Base-by-base conservation (phyloP, 1,284 basidiomycete genomes). In the Phylloporus gajari region DNA sequence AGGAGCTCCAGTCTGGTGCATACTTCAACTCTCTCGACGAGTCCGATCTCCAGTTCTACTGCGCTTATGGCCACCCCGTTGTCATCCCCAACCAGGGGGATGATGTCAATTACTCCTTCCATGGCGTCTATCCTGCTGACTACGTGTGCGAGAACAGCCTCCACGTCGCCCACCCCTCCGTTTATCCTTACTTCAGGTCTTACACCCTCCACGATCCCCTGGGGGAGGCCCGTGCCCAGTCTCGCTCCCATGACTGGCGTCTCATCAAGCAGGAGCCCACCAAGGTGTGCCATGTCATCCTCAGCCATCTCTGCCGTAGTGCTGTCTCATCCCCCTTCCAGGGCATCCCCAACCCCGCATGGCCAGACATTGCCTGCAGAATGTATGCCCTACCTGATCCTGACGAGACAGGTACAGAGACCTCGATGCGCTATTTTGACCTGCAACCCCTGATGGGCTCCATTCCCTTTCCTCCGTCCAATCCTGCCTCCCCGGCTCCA, bases 1-100 rank as follows among this genome's bases (percentile, higher is more conserved):
- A 81, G 61, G 82, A 83, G 63, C 78, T 81, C 27, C 82, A 81
- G 63, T 83, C 82, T 0, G 81, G 81, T n/a, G 69, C 81, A 3
- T 83, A 79, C 77, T 78, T 81, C 35, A 62, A 68, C 1, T 71
- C 73, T 5, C 68, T 81, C 13, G 82, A 83, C 75, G 80, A 81
- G 60, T 82, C 79, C 17, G 80, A 81, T 68, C 65, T 81, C 3
- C 77, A 82, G 30, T 83, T 83, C 65, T 83, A 80, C 62, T 78
- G 73, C 12, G 68, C 82, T 0, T 81, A 81, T 7, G 80, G 82
- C 0, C 80, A 81, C 42, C 80, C 80, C 5, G 77, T 81, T 62
- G 74, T 83, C 64, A 81, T 83, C n/a, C 80, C 81, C 0, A 60
- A 67, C 0, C 48, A 70, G 3, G 74, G 80, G 15, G 73, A 78